Base-by-base conservation (phyloP, 257 asterid genomes). In the Nicotiana undulata region DNA sequence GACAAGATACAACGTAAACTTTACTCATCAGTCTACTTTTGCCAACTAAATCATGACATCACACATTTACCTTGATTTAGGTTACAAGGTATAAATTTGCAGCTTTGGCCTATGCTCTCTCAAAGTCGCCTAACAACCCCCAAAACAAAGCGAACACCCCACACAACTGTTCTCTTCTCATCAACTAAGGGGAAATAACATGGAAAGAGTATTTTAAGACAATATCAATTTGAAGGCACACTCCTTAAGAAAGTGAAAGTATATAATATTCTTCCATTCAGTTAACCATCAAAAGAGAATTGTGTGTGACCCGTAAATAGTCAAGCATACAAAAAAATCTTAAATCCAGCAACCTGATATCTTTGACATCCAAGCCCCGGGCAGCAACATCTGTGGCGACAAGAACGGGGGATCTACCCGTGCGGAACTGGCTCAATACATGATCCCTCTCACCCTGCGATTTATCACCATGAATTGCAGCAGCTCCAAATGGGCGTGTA, bases 301-400 rank as follows among this genome's bases (percentile, higher is more conserved):
- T 49, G 61, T 20, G 16, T 10, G 44, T 26, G 22, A 74, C 44
- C 61, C 79, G 4, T 4, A 72, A 49, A 15, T 46, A 46, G 26
- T 49, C 44, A 24, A 74, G 61, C 79, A 74, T 32, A 15, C 4
- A 15, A 49, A 0, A 74, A 32, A 74, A 24, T 74, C 79, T 49
- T 74, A 74, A 26, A 24, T 24, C 79, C 24, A 65, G 32, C 76
- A 66, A 96, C 98, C 97, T 94, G 89, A 96, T 92, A 90, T 96
- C 99, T 87, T 96, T 96, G 63, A 96, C 86, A 87, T 96, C 99
- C 77, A 96, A 88, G 84, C 99, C 99, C 78, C 99, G 98, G 64
- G 99, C 98, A 77, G 99, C 98, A 46, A 96, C 99, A 90, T 96
- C 99, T 75, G 98, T 96, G 75, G 99, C 99, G 26, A 96, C 99